Evolutionary conservation across 1,139 yeast genomes (phyloP), one percentile per base, ranked within the genome.

Genomic region (Ogataea hybrid): DNA sequence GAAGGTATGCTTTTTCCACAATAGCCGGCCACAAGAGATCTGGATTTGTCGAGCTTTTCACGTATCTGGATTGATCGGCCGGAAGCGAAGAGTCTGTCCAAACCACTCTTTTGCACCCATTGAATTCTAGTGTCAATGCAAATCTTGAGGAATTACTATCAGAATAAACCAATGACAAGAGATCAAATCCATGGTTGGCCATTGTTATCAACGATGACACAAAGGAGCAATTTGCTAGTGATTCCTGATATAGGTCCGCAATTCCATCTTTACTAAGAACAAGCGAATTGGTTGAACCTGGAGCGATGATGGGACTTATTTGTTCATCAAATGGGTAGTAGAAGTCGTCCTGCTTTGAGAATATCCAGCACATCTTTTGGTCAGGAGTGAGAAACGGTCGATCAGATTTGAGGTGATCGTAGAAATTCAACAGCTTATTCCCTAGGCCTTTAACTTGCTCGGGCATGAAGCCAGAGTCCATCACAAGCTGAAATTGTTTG

Each of bases 1-100:
- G 77, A 49, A 88, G 66, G 54, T 79, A 84, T 0, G 95, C 94
- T 55, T 85, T 82, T 60, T 89, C 96, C 2, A 86, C 57, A 17
- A 87, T 54, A 0, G 87, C 85, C 0, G 92, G 92, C 87, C 89
- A 83, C 5, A 68, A 56, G 3, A 79, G 52, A 0, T 56, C 41
- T 0, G 61, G 55, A 46, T 71, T 68, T 1, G 71, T 51, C n/a
- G 58, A 57, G 11, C 83, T 80, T 45, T 61, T 62, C 10, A 73
- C 66, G 37, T 57, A 62, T 14, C 57, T 44, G 7, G 60, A 59
- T 25, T 33, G 42, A 22, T 54, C 55, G 14, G 48, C 48, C 0
- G 74, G 73, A 3, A 82, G 64, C 9, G 55, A 49, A 46, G 75
- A 77, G 39, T 79, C 79, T 0, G 82, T 64, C 0, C 68, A 60